A percentile compares a stretch with the other conserved stretches of the same genome.
phyloP scores from a whole-genome alignment of 2,329 filamentous ascomycete genomes.

The Diplodia corticola region DNA sequence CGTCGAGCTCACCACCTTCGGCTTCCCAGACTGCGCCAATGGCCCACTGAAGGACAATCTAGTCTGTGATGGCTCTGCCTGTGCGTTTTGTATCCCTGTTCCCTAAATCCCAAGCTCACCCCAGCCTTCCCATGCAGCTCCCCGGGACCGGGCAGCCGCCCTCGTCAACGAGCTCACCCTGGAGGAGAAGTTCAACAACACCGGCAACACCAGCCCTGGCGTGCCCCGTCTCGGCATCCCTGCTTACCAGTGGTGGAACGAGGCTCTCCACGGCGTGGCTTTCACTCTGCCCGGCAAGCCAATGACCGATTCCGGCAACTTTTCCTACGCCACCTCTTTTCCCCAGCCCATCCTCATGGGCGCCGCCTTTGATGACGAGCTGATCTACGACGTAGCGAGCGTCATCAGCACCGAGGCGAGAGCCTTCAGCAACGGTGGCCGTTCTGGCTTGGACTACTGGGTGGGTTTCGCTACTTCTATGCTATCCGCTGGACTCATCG shows the following conservation, averaged over 20 bases:
- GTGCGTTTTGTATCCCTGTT: conserved; percentile 23
- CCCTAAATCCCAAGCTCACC: neutral
- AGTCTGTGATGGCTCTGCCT: conserved; percentile 52
- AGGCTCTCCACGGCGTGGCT: conserved; percentile 55
- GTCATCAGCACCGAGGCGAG: conserved; percentile 62
- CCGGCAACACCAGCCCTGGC: conserved; percentile 51
- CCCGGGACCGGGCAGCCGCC: conserved; percentile 46
- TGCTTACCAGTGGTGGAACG: conserved; percentile 62
- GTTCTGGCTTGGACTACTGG: conserved; percentile 58
- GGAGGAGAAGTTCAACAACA: conserved; percentile 54
- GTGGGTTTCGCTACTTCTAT: neutral
- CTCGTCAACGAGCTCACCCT: conserved; percentile 54
- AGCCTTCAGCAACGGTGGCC: conserved; percentile 63
- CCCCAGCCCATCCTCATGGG: conserved; percentile 64
- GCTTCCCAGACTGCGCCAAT: conserved; percentile 54
- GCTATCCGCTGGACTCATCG: neutral
- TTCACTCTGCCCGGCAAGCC: conserved; percentile 52
- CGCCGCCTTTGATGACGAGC: conserved; percentile 63
- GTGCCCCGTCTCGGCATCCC: conserved; percentile 58
- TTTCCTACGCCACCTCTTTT: conserved; percentile 64
- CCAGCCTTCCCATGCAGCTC: conserved; percentile 19
- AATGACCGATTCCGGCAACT: conserved; percentile 54
- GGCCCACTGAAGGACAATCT: conserved; percentile 52
- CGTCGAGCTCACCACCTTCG: conserved; percentile 1
- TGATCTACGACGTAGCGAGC: conserved; percentile 59